A percentile compares a stretch with the other conserved stretches of the same genome.
These are phyloP conservation scores for Volvariella surrecta DNA, from an alignment of 1,284 basidiomycete species.

Conservation along the genomic window DNA sequence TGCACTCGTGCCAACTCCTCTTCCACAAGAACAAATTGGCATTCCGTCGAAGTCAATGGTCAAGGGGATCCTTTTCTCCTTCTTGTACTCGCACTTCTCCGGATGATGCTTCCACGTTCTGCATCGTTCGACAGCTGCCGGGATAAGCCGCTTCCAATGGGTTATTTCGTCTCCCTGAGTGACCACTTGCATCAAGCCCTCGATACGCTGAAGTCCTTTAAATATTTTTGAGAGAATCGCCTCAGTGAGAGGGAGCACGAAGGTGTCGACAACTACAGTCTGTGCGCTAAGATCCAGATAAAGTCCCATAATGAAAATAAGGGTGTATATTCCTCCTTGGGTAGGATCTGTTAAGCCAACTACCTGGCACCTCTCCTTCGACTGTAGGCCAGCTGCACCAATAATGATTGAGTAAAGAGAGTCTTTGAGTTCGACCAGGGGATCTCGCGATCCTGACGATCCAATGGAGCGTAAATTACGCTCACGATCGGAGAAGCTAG, in stretches of 20 bases:
- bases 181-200: slow-evolving; percentile 8
- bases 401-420: slow-evolving; percentile 18
- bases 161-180: slow-evolving; percentile 17
- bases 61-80: slow-evolving; percentile 17
- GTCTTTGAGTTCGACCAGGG: slow-evolving; percentile 19
- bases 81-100: slow-evolving; percentile 22
- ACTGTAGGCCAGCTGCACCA: slow-evolving; percentile 13
- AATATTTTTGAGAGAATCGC: slow-evolving; percentile 7
- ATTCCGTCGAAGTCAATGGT: slow-evolving; percentile 15
- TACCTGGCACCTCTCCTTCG: slow-evolving; percentile 8
- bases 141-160: slow-evolving; percentile 26
- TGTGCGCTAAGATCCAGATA: slow-evolving; percentile 20
- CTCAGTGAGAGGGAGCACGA: slow-evolving; percentile 19
- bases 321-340: slow-evolving; percentile 11
- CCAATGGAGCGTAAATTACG: slow-evolving; percentile 12
- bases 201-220: not conserved
- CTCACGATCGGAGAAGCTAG: slow-evolving; percentile 22
- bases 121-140: slow-evolving; percentile 28
- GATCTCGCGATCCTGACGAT: slow-evolving; percentile 10
- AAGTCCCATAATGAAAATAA: slow-evolving; percentile 13
- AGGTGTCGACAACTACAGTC: slow-evolving; percentile 24
- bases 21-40: slow-evolving; percentile 28
- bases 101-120: slow-evolving; percentile 25
- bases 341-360: slow-evolving; percentile 22
- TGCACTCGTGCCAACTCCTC: slow-evolving; percentile 22